Base-by-base conservation (phyloP, 2,329 filamentous ascomycete genomes). In the Penicillium sclerotiorum region DNA sequence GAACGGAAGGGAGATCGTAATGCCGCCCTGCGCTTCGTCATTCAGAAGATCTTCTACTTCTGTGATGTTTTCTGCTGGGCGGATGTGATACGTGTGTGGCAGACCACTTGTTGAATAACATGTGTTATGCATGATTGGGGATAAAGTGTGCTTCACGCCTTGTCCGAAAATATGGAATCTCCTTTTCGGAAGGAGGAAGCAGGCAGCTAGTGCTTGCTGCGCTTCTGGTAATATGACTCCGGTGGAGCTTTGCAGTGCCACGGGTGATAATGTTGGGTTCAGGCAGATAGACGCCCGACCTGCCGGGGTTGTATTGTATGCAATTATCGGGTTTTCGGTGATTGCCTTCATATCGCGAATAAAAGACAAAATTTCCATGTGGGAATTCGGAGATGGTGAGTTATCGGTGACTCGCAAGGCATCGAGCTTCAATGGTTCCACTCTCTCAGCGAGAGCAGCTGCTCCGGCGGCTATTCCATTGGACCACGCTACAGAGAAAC, bases 91-190 rank as follows among this genome's bases (percentile, higher is more conserved):
- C 3, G 30, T 15, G 49, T 67, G 56, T 9, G 62, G 61, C 38
- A 67, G 43, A 6, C 64, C 63, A 30, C 55, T 56, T 15, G 56
- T 52, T 7, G 11, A 27, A 40, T 60, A 66, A 15, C 55, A 61
- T 7, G 58, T 53, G 41, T 59, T 62, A 42, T 66, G 63, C 58
- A 65, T 63, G 20, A 53, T 52, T 30, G 63, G 63, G 2, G 62
- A 65, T 8, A 61, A 42, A 49, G 55, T 65, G 32, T 59, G 42
- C 13, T 52, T 47, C 1, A 66, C 52, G 27, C 41, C 56, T 28
- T 58, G 45, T 5, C 64, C 64, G 37, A 66, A 52, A 4, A 67
- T 57, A 3, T 53, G 56, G 28, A 63, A 66, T 9, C 30, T 41
- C 30, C 40, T 58, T 15, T 37, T 50, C 3, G 46, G 33, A 2